These are phyloP conservation scores for Trichosanthes truncata DNA, from an alignment of 306 rosid species.

Conservation along the genomic window DNA sequence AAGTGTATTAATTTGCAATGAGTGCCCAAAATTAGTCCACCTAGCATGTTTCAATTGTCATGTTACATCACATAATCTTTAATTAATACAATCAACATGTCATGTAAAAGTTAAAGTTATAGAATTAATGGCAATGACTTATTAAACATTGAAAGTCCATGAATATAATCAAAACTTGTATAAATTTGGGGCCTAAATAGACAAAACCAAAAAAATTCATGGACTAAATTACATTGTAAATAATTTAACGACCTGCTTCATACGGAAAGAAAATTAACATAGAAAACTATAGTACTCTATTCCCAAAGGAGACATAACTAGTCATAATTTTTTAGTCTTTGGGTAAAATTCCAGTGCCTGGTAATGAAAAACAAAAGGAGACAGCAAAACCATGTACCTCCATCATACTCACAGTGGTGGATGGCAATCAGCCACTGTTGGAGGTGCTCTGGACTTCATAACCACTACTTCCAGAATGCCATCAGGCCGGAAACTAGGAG, in stretches of 20 bases:
- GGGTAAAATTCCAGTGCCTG: not conserved
- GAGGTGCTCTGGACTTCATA: conserved; percentile 19
- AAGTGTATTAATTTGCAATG: too few relatives aligned
- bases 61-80: too few relatives aligned
- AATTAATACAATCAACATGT: too few relatives aligned
- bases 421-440: conserved; percentile 12
- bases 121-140: too few relatives aligned
- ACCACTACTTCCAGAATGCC: conserved; percentile 43
- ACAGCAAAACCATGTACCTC: not conserved
- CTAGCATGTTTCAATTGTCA: too few relatives aligned
- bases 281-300: not conserved
- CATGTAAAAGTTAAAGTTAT: too few relatives aligned
- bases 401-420: conserved; percentile 6
- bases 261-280: not conserved
- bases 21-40: too few relatives aligned
- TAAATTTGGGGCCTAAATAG: not conserved
- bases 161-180: not conserved
- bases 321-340: not conserved
- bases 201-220: not conserved
- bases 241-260: not conserved
- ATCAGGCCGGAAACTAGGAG: conserved; percentile 37
- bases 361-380: not conserved
- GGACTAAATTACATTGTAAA: too few relatives aligned
- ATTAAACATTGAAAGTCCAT: too few relatives aligned
- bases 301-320: not conserved